Conservation (phyloP, 2,329 filamentous ascomycete species). For the Geoglossum cookeanum region DNA sequence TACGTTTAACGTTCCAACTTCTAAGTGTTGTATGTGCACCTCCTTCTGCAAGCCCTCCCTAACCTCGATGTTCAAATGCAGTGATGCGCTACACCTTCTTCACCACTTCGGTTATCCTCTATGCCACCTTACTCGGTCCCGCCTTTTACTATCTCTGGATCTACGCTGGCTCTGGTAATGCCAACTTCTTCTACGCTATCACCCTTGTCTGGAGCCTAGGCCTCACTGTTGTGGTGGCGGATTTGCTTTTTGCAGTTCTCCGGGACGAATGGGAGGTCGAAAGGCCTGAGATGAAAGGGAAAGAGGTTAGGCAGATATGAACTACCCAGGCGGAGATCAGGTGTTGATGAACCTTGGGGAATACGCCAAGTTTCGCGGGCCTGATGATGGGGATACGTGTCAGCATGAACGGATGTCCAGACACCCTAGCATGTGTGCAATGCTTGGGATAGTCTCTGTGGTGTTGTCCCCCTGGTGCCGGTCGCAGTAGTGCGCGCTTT, state of each 20-base stretch:
- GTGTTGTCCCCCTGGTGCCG: too few species aligned
- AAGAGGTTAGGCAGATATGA: slow-evolving; percentile 72
- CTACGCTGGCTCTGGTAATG: slow-evolving; percentile 91
- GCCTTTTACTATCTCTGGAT: slow-evolving; percentile 97
- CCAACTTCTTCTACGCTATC: slow-evolving; percentile 98
- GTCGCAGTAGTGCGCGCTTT: too few species aligned
- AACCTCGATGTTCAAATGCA: slow-evolving; percentile 18
- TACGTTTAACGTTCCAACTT: background rate
- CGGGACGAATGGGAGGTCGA: slow-evolving; percentile 90
- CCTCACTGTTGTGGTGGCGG: slow-evolving; percentile 67
- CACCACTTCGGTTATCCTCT: slow-evolving; percentile 62
- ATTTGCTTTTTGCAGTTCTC: slow-evolving; percentile 72
- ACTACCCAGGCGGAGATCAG: background rate
- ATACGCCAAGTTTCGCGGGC: background rate
- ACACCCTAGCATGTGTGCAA: too few species aligned
- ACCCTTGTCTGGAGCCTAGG: slow-evolving; percentile 96
- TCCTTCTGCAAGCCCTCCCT: background rate
- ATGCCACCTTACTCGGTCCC: slow-evolving; percentile 73
- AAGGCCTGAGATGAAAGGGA: slow-evolving; percentile 72
- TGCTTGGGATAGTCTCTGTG: too few species aligned
- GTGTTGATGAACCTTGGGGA: background rate
- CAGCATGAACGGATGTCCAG: too few species aligned
- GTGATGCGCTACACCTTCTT: slow-evolving; percentile 91
- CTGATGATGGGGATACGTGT: background rate
- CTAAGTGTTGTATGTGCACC: background rate